Percentiles rank a stretch among this genome's conserved stretches.
Evolutionary conservation across 148 eudicot genomes (phyloP).

Genomic region (Selenicereus undatus): DNA sequence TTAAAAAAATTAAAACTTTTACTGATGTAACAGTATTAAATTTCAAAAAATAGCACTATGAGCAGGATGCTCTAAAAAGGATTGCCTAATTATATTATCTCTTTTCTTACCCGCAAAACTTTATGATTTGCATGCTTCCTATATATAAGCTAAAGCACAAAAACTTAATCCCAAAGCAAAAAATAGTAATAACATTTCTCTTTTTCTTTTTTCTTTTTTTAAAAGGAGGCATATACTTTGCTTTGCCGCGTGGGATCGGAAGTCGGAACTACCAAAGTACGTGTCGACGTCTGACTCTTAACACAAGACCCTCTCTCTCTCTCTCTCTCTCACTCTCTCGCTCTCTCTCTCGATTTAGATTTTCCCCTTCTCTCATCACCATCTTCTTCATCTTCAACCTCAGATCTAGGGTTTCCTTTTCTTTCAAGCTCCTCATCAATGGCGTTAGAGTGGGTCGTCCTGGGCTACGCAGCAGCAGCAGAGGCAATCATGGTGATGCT

Average conservation of each 20-base stretch:
- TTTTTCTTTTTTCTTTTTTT: neutral
- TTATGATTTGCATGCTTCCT: too few species aligned
- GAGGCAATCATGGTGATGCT: constrained; percentile 84
- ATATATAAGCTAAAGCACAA: neutral
- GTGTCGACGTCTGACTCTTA: neutral
- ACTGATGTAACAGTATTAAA: too few species aligned
- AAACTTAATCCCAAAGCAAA: neutral
- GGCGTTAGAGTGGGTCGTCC: constrained; percentile 89
- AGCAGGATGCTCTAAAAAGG: too few species aligned
- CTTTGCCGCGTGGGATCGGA: constrained; percentile 9
- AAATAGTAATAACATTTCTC: neutral
- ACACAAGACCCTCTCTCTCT: neutral
- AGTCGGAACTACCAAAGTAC: neutral
- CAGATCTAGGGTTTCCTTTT: constrained; percentile 17
- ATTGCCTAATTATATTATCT: too few species aligned
- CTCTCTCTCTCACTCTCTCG: neutral
- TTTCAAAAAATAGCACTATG: too few species aligned
- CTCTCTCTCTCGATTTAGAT: neutral
- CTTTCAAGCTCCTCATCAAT: constrained; percentile 24
- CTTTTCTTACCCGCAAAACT: too few species aligned
- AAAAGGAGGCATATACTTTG: neutral
- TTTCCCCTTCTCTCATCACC: neutral
- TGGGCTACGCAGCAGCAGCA: constrained; percentile 84
- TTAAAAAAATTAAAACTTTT: too few species aligned
- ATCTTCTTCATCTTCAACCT: neutral